Evolutionary conservation across 495 filamentous ascomycete genomes (phyloP).

Genomic region (Letharia lupina): DNA sequence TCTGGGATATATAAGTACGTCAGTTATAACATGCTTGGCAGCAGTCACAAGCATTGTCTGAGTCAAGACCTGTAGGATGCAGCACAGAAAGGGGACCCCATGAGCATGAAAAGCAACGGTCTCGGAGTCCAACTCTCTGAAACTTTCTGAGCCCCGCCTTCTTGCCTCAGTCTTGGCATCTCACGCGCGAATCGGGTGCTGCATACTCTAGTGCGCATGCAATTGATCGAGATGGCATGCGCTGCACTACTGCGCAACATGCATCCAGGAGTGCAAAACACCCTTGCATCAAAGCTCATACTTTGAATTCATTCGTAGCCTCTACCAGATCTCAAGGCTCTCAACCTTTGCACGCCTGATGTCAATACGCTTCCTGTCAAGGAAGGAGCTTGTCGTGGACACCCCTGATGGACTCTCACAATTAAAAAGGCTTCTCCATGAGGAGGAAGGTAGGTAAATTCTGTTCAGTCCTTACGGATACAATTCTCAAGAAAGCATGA

Average conservation of each 20-base stretch:
- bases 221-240: conserved; percentile 6
- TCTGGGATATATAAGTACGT: not conserved
- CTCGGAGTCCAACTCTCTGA: not conserved
- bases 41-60: not conserved
- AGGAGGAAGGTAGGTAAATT: not conserved
- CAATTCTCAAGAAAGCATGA: not conserved
- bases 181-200: conserved; percentile 1
- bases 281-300: not conserved
- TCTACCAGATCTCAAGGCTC: not conserved
- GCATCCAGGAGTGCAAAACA: not conserved
- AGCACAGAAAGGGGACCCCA: not conserved
- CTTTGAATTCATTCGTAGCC: not conserved
- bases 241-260: conserved; percentile 1
- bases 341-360: not conserved
- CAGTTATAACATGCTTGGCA: not conserved
- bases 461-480: not conserved
- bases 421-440: not conserved
- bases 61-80: no score
- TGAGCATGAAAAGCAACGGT: not conserved
- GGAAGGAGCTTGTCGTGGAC: not conserved
- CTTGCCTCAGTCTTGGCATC: not conserved
- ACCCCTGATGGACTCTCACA: not conserved
- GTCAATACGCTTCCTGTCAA: not conserved
- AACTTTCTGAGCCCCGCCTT: not conserved
- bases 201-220: not conserved